A percentile compares a stretch with the other conserved stretches of the same genome.
phyloP scores from a whole-genome alignment of 2,329 filamentous ascomycete genomes.

The Thielaviopsis euricoi region DNA sequence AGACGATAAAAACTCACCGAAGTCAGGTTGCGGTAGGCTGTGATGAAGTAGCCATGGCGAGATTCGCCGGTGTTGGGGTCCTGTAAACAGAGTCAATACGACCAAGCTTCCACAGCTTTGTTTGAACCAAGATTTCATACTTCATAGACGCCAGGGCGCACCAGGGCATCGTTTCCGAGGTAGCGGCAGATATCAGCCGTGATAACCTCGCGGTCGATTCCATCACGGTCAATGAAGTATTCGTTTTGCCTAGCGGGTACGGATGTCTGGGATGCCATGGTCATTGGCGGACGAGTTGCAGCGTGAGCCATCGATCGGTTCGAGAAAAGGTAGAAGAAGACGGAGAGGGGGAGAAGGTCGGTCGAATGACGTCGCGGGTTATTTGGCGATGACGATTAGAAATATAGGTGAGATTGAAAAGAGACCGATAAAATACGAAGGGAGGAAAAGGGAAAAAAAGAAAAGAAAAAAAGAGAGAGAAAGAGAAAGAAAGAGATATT shows the following conservation, averaged over 20 bases:
- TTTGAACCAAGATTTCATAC: constrained; percentile 26
- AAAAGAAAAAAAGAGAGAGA: background rate
- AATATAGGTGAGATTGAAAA: background rate
- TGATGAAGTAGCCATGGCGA: constrained; percentile 60
- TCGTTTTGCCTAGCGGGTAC: constrained; percentile 10
- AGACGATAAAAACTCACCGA: constrained; percentile 39
- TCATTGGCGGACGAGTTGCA: constrained; percentile 3
- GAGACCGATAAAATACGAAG: background rate
- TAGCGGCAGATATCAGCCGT: constrained; percentile 74
- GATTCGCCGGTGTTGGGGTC: constrained; percentile 40
- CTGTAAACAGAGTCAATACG: constrained; percentile 18
- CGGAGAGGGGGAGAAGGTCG: background rate
- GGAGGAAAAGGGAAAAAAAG: background rate
- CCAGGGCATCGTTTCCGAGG: constrained; percentile 65
- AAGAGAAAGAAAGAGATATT: constrained; percentile 7
- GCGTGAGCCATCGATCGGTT: constrained; percentile 4
- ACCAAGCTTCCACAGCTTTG: background rate
- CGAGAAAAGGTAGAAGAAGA: background rate
- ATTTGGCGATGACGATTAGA: background rate
- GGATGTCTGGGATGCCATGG: constrained; percentile 1
- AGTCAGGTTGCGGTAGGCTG: constrained; percentile 62
- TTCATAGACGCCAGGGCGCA: constrained; percentile 58
- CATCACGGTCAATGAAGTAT: constrained; percentile 9
- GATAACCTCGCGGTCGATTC: constrained; percentile 44
- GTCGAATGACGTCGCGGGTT: background rate